Base-by-base conservation (phyloP, 2,329 filamentous ascomycete genomes). In the Aureobasidium sp. region DNA sequence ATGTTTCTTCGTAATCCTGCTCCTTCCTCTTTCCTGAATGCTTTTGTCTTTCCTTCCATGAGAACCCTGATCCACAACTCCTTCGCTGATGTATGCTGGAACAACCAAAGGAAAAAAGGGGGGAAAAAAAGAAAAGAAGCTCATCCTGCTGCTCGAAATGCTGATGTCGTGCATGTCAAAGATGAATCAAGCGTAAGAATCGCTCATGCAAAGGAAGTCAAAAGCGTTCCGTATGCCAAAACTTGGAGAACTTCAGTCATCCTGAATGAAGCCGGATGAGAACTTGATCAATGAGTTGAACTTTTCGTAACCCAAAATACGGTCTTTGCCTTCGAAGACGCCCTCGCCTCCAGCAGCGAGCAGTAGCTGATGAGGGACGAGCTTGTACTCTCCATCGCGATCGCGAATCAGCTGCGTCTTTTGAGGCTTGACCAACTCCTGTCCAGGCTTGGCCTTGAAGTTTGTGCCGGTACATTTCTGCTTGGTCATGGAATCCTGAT, bases 321-420 rank as follows among this genome's bases (percentile, higher is more conserved):
- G 63, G 23, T 55, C 66, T 63, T 65, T 70, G 0, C 68, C 67
- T 29, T 64, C 65, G 12, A 67, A 63, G 9, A 62, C 67, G n/a
- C 56, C 61, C 3, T 53, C 58, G 12, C 65, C 65, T 13, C 58
- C 64, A 12, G 52, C 57, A 17, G 59, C 61, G n/a, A 64, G 56
- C 8, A 73, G 63, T 71, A 71, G 72, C 17, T 66, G 68, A 17
- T 66, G 66, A 9, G 72, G 72, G 39, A 68, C 64, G n/a, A 74
- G 60, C 62, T 72, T 73, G 65, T 68, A 73, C 10, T 56, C 59
- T 0, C 68, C 70, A 27, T 68, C 58, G 17, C 13, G 4, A 26
- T 56, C 52, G 8, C 60, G 63, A 13, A 74, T 68, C 10, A 74
- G 65, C 62, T 73, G 70, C 13, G 67, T 69, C 92, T 47, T 57